Percentiles rank a stretch among this genome's conserved stretches.
Conservation (phyloP, 1,284 basidiomycete genomes). For the Taiwanofungus camphoratus region DNA sequence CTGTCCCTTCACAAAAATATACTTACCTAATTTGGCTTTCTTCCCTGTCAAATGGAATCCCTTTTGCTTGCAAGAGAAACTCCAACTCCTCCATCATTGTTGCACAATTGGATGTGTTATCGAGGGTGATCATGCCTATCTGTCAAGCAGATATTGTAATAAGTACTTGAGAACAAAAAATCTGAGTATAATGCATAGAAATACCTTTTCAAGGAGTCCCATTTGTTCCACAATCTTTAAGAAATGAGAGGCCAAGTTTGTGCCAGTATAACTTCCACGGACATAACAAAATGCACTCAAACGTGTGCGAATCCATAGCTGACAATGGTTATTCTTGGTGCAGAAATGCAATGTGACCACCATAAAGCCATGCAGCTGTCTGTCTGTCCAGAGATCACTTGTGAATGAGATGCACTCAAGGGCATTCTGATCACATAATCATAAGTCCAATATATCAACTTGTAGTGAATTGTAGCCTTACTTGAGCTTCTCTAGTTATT, state of each 20-base stretch:
- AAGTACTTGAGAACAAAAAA: too few relatives aligned
- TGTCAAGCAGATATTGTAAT: neutral
- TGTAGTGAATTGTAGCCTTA: too few relatives aligned
- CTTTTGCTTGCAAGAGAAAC: conserved; percentile 4
- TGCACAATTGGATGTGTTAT: conserved; percentile 23
- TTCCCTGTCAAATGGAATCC: conserved; percentile 19
- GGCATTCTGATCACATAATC: too few relatives aligned
- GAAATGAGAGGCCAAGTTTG: conserved; percentile 11
- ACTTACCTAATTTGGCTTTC: conserved; percentile 21
- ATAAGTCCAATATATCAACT: too few relatives aligned
- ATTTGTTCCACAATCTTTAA: conserved; percentile 9
- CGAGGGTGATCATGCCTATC: conserved; percentile 19
- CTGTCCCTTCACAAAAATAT: neutral
- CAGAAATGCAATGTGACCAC: conserved; percentile 17
- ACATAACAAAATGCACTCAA: conserved; percentile 17
- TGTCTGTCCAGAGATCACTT: conserved; percentile 15
- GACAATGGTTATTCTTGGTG: neutral
- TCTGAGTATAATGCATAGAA: neutral
- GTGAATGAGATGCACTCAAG: conserved; percentile 18
- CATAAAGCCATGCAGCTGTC: conserved; percentile 9
- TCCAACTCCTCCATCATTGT: conserved; percentile 20
- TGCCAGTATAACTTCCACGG: conserved; percentile 12
- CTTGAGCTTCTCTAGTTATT: too few relatives aligned
- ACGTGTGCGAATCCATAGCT: conserved; percentile 6
- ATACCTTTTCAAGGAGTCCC: conserved; percentile 13